phyloP scores from a whole-genome alignment of 768 basidiomycete species.

The Phallus indusiatus region DNA sequence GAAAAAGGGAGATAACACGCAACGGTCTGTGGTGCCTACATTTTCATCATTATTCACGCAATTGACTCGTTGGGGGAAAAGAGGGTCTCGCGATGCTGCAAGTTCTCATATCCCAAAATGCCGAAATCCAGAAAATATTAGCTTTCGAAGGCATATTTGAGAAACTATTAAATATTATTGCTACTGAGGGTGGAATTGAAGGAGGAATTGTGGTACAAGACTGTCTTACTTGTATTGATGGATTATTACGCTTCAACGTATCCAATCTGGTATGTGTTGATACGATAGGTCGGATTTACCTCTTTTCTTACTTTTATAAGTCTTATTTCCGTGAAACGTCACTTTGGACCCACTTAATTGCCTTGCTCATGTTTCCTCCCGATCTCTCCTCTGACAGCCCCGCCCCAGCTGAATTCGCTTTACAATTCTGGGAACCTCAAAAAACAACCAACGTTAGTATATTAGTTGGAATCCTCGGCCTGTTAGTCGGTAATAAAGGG shows the following conservation, averaged over 20 bases:
- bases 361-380: constrained; percentile 62
- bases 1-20: constrained; percentile 83
- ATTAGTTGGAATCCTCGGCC: constrained; percentile 77
- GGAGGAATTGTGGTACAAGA: constrained; percentile 81
- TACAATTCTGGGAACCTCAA: constrained; percentile 94
- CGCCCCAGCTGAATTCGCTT: constrained; percentile 81
- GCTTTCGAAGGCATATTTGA: constrained; percentile 97
- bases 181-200: constrained; percentile 84
- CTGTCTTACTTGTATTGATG: constrained; percentile 77
- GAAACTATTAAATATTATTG: constrained; percentile 82
- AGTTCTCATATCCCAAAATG: constrained; percentile 70
- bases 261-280: constrained; percentile 73
- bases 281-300: not conserved
- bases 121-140: constrained; percentile 92
- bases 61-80: constrained; percentile 22
- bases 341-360: constrained; percentile 56
- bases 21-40: constrained; percentile 48
- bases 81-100: constrained; percentile 82
- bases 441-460: constrained; percentile 74
- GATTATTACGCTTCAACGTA: constrained; percentile 83
- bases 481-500: constrained; percentile 71
- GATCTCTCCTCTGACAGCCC: constrained; percentile 38
- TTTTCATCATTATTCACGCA: not conserved
- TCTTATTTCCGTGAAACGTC: constrained; percentile 93
- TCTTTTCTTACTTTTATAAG: constrained; percentile 32